Evolutionary conservation across 1,139 yeast species (phyloP), one percentile per base, ranked within the genome.

Genomic region (Magnusiomyces suaveolens): DNA sequence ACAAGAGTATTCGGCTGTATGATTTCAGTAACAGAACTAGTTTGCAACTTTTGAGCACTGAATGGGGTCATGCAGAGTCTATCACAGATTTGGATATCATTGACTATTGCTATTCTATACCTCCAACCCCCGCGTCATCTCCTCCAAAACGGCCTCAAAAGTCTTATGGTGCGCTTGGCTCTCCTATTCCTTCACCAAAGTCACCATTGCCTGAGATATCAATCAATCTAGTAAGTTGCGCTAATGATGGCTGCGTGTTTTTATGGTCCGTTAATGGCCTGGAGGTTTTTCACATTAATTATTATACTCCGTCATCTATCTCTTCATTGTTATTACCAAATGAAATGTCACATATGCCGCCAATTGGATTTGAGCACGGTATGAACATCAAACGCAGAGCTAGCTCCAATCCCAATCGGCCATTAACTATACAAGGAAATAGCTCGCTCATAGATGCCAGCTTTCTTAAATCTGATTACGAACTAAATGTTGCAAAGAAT

Each of bases 31-130:
- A 72, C 3, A 85, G 84, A 0, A 74, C 68, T 49, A 73, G 74
- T 10, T 50, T 79, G 14, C 73, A 78, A 14, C n/a, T 38, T 12
- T 24, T 43, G 6, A 23, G 50, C 43, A 72, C 76, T 0, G 77
- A 73, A 43, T 83, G 85, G 84, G 90, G 86, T 0, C 88, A 83
- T 60, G 79, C 83, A 60, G 87, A 82, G 50, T 68, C 76, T 0
- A 73, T 82, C 6, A 63, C 78, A 2, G 77, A 78, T 0, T 60
- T 83, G 16, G 60, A 69, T 1, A 60, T 65, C 60, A 51, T 64
- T 20, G 48, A 43, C 16, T 26, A 16, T 16, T n/a, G 46, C 8
- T 21, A 36, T 18, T 12, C 41, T 2, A 10, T 18, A 1, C 12
- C 36, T 29, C 36, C 12, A 29, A 29, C 36, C 36, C 36, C 12